Percentiles rank a stretch among this genome's conserved stretches.
These are phyloP conservation scores for Fusarium mundagurra DNA, from an alignment of 2,329 filamentous ascomycete species.

Conservation along the genomic window DNA sequence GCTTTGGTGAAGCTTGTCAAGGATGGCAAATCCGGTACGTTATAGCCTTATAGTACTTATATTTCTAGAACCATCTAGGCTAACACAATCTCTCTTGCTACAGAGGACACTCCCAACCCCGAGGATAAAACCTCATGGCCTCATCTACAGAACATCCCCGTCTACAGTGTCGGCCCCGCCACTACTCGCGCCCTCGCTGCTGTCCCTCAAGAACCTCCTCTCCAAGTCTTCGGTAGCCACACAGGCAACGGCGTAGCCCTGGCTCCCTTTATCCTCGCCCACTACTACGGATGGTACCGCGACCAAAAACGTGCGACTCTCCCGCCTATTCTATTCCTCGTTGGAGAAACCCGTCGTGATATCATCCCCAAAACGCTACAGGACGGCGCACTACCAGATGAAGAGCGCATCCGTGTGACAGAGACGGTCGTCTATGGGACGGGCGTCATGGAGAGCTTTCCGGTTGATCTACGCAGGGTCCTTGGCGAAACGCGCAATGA, in stretches of 20 bases:
- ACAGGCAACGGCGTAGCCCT: conserved; percentile 87
- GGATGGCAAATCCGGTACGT: conserved; percentile 55
- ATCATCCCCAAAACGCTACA: conserved; percentile 86
- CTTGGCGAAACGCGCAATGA: conserved; percentile 57
- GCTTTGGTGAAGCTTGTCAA: conserved; percentile 73
- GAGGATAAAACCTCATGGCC: conserved; percentile 54
- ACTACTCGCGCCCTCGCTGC: conserved; percentile 78
- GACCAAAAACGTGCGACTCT: conserved; percentile 53
- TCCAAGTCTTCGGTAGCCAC: conserved; percentile 79
- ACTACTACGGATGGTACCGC: conserved; percentile 71
- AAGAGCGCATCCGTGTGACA: conserved; percentile 71
- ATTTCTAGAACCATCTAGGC: background rate
- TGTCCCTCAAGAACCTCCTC: conserved; percentile 57
- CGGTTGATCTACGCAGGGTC: conserved; percentile 66
- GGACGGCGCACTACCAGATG: conserved; percentile 59
- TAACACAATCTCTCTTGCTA: background rate
- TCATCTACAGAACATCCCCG: conserved; percentile 63
- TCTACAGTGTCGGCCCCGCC: conserved; percentile 85
- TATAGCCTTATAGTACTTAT: background rate
- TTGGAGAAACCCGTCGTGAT: conserved; percentile 89
- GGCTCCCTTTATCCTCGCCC: conserved; percentile 78
- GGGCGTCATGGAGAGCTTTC: conserved; percentile 82
- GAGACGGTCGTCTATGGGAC: conserved; percentile 91
- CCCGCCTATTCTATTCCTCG: conserved; percentile 82
- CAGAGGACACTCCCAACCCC: conserved; percentile 13